Percentiles rank a stretch among this genome's conserved stretches.
These are phyloP conservation scores for Nidularia pulvinata DNA, from an alignment of 768 basidiomycete genomes.

Conservation along the genomic window DNA sequence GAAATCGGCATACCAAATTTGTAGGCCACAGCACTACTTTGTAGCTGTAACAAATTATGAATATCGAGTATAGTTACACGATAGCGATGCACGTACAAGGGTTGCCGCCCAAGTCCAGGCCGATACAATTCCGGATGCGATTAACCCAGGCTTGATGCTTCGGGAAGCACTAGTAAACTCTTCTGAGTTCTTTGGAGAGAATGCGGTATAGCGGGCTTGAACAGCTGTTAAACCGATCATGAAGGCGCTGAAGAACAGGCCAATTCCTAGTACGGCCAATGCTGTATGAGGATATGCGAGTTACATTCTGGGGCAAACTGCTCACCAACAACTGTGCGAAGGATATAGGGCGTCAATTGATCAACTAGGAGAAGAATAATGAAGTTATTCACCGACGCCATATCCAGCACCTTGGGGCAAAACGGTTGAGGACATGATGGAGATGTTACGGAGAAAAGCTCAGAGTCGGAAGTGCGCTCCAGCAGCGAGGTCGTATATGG, in stretches of 20 bases:
- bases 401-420: constrained; percentile 86
- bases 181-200: constrained; percentile 73
- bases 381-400: constrained; percentile 63
- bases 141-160: constrained; percentile 88
- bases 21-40: constrained; percentile 85
- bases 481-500: neutral
- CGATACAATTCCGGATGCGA: constrained; percentile 90
- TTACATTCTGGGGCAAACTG: neutral
- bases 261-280: constrained; percentile 61
- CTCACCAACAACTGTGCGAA: constrained; percentile 22
- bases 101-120: constrained; percentile 94
- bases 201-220: constrained; percentile 83
- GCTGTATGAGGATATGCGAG: neutral
- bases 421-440: constrained; percentile 18
- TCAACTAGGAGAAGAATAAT: neutral
- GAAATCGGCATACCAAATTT: constrained; percentile 55
- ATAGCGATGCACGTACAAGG: constrained; percentile 35
- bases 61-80: too few relatives aligned
- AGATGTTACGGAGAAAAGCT: neutral
- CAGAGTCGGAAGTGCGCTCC: neutral
- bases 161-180: constrained; percentile 84
- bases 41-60: constrained; percentile 34
- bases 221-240: constrained; percentile 79
- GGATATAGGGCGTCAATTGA: neutral
- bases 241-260: constrained; percentile 83